Percentiles rank a stretch among this genome's conserved stretches.
Conservation (phyloP, 1,284 basidiomycete species). For the Coniophora puteana region DNA sequence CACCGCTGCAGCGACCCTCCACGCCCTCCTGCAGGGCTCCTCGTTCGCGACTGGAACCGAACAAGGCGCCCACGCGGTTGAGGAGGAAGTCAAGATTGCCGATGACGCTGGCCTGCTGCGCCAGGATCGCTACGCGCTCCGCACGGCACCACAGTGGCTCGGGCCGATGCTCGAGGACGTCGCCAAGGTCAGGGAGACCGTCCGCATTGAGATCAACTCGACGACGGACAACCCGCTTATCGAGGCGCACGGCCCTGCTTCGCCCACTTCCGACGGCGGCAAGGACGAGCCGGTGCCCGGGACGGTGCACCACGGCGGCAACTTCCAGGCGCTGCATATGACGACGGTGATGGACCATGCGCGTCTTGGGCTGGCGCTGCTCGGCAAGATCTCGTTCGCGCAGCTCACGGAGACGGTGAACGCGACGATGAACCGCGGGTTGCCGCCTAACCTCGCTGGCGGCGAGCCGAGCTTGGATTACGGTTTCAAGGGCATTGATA, state of each 20-base stretch:
- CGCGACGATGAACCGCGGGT: constrained; percentile 77
- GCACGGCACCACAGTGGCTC: constrained; percentile 80
- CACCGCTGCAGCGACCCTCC: constrained; percentile 68
- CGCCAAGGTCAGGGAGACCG: constrained; percentile 54
- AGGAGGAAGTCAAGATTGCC: constrained; percentile 59
- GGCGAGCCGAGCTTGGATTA: constrained; percentile 83
- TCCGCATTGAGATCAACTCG: constrained; percentile 81
- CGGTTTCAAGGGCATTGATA: constrained; percentile 83
- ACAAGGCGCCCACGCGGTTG: constrained; percentile 37
- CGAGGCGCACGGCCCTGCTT: too few relatives aligned
- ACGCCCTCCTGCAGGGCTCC: constrained; percentile 69
- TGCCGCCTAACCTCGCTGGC: constrained; percentile 79
- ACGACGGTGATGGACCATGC: constrained; percentile 90
- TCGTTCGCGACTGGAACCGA: constrained; percentile 46
- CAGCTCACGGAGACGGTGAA: constrained; percentile 84
- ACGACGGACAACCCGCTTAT: constrained; percentile 37
- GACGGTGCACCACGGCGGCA: constrained; percentile 77
- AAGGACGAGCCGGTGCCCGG: constrained; percentile 56
- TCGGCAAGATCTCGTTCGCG: constrained; percentile 81
- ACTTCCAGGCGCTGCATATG: constrained; percentile 86
- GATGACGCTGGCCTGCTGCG: constrained; percentile 68
- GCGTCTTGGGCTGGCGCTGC: constrained; percentile 74
- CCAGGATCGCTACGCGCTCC: constrained; percentile 65
- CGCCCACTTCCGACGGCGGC: constrained; percentile 36
- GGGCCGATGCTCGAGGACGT: constrained; percentile 87